Evolutionary conservation across 1,284 basidiomycete genomes (phyloP), one percentile per base, ranked within the genome.

Genomic region (Blastosporella zonata): DNA sequence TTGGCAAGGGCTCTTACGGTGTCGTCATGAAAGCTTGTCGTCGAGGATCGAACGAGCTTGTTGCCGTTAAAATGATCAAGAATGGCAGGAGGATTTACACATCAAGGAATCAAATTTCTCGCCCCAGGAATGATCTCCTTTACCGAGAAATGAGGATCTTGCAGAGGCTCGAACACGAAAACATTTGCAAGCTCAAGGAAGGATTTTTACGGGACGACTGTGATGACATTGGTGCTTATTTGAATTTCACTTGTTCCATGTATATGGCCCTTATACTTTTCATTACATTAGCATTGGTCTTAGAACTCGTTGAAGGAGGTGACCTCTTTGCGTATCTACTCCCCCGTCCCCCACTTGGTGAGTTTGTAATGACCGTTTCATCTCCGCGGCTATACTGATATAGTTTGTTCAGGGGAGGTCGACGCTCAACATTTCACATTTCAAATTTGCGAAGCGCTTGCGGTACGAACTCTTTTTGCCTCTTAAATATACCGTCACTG

Each of bases 61-160:
- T 76, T 54, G 88, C 88, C 1, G 78, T 90, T 59, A 92, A 93
- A 69, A 83, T 88, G 67, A 87, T 92, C 47, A 73, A 79, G 36
- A 67, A 70, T 58, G 67, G 25, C 67, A 68, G 67, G 71, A 66
- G 56, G 46, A 62, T 67, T 35, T 13, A 31, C 5, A 6, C 29
- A 3, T 53, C 54, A 28, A 59, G 56, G 37, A 44, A 61, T 17
- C 44, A 58, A 55, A 42, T 61, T 47, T 47, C 35, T n/a, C 43
- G 45, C 18, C 48, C 60, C 33, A 57, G 59, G 43, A 60, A 49
- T 22, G 50, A 56, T 12, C 46, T 53, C 3, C 63, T 93, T 53
- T 74, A 77, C 53, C 75, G 93, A n/a, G 93, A 96, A 67, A 88
- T 94, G 45, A 74, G 73, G 17, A 93, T 96, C 54, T 79, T 93